Evolutionary conservation across 225 moss, liverwort and hornwort species (phyloP), one percentile per base, ranked within the genome.

Genomic region (Physcomitrellopsis africana): DNA sequence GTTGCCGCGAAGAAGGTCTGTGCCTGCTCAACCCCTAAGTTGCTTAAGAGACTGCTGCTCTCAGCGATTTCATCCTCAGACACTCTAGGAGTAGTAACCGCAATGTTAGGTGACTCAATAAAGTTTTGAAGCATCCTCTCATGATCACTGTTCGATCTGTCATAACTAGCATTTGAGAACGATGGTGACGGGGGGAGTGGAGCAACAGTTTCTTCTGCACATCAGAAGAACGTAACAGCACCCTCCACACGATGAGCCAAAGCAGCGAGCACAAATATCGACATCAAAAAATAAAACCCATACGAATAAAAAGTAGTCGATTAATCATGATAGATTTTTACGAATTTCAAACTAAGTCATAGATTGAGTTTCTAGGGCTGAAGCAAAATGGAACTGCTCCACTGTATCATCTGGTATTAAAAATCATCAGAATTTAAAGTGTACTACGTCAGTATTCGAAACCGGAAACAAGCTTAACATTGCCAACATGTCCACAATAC

Each of bases 1-100:
- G 97, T 94, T 66, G 91, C 87, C 62, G 87, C 87, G 55, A 97
- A 82, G 24, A 97, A 73, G 56, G 87, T 76, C 59, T 88, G 81
- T 54, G 97, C 92, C 69, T 92, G 85, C 78, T 94, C 94, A 65
- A 94, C 87, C 57, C 80, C 79, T 63, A 87, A 74, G 67, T 72
- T 90, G 68, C 72, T 69, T 47, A 89, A 45, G 22, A 83, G 77
- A 73, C 81, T 66, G 43, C 87, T 84, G 86, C 85, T 86, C 81
- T 86, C 87, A 63, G 78, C 69, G 9, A 76, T 59, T 65, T 67
- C 69, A 67, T n/a, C 86, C 22, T 74, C 70, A 48, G 49, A 58
- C 41, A 71, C 78, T 72, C 74, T 80, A 24, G 68, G 51, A 64
- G 90, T 80, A 68, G 84, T 73, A 75, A 65, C 55, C 17, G 63